These are phyloP conservation scores for Xylaria sp. DNA, from an alignment of 2,329 filamentous ascomycete genomes.

Conservation along the genomic window DNA sequence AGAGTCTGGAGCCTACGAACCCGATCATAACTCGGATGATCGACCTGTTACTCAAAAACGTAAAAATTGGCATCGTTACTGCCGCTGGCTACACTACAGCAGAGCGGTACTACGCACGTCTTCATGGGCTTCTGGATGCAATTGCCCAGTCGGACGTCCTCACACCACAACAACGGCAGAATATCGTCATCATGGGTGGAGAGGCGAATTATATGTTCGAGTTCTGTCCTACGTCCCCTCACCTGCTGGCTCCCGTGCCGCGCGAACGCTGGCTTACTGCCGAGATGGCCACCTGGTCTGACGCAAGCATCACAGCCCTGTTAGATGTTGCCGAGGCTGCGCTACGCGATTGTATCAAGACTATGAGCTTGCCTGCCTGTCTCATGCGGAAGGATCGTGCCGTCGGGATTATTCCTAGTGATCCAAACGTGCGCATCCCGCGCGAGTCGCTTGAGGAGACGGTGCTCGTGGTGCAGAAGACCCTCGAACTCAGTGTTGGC, in stretches of 20 bases:
- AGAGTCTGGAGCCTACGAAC: slow-evolving; percentile 78
- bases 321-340: slow-evolving; percentile 90
- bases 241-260: slow-evolving; percentile 75
- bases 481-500: slow-evolving; percentile 81
- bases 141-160: slow-evolving; percentile 71
- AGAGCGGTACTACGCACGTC: slow-evolving; percentile 83
- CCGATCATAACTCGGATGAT: slow-evolving; percentile 77
- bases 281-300: slow-evolving; percentile 81
- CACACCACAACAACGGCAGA: slow-evolving; percentile 74
- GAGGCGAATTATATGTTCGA: slow-evolving; percentile 96
- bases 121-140: slow-evolving; percentile 87
- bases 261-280: slow-evolving; percentile 77
- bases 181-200: slow-evolving; percentile 91
- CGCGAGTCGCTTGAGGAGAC: slow-evolving; percentile 95
- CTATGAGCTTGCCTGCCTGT: slow-evolving; percentile 80
- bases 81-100: slow-evolving; percentile 94
- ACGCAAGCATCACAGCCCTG: slow-evolving; percentile 80
- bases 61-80: slow-evolving; percentile 94
- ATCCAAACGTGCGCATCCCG: slow-evolving; percentile 73
- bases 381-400: slow-evolving; percentile 90
- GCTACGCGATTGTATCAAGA: slow-evolving; percentile 81
- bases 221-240: slow-evolving; percentile 72
- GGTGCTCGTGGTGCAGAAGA: slow-evolving; percentile 92
- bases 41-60: slow-evolving; percentile 78
- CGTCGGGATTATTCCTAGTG: slow-evolving; percentile 78